Base-by-base conservation (phyloP, 2,329 filamentous ascomycete genomes). In the Fusarium sp. region DNA sequence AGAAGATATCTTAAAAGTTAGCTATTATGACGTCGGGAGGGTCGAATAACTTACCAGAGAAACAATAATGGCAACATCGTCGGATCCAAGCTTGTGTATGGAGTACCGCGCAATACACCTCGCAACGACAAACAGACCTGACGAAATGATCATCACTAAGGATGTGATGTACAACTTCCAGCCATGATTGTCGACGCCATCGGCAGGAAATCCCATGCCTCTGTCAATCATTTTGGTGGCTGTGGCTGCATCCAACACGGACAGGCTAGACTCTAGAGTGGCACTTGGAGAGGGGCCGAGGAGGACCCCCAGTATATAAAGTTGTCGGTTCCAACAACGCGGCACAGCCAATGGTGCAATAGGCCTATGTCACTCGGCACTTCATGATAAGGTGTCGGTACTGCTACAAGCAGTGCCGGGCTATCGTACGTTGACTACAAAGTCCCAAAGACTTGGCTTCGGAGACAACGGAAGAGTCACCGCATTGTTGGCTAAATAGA, bases 11-110 rank as follows among this genome's bases (percentile, higher is more conserved):
- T 60, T n/a, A 15, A 1, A 1, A 9, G 0, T 60, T 18, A 60
- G 47, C 15, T 9, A 2, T 0, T 1, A 0, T 24, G 14, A 2
- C 11, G 3, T 14, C 1, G 5, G 13, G 6, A n/a, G 4, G 3
- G 1, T 2, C 11, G 2, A 31, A 1, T 2, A 5, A 24, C 48
- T 13, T 20, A 35, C 57, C 12, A 60, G 57, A 20, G 48, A 60
- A 8, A 54, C n/a, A 12, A 60, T 18, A 7, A 60, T 56, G 14
- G 48, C 33, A 16, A 60, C 20, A 5, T 60, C 57, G 1, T 60
- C 57, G 1, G 57, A 60, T 16, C 57, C 48, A 4, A 60, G 24
- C 15, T 60, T 60, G 3, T 60, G 30, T 22, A 60, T 41, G 0
- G 57, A 35, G 16, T 41, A 60, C 2, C 57, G 57, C 1, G 57